Evolutionary conservation across 257 asterid genomes (phyloP), one percentile per base, ranked within the genome.

Genomic region (Salvia splendens): DNA sequence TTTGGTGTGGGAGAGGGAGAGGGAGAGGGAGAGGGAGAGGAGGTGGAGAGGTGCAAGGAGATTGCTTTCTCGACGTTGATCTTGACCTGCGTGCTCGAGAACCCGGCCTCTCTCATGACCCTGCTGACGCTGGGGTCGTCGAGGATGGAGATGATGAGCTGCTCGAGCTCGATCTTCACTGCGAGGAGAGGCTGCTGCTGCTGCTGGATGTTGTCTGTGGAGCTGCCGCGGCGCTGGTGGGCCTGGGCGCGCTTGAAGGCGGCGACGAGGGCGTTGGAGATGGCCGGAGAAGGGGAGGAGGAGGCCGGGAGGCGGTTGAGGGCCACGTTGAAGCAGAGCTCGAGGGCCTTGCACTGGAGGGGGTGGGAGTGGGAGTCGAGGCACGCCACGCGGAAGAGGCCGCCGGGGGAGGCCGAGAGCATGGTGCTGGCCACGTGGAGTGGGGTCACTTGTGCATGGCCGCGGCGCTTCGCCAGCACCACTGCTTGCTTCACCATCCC

Each of bases 241-340:
- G 98, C 94, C 65, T 91, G 98, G 11, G 98, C 98, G n/a, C 98
- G 75, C 73, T 92, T 92, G 80, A 92, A 92, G 48, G 98, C 96
- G 1, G 96, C 98, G 2, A 85, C 95, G 4, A 92, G 95, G 0
- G 96, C 96, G 77, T 92, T 87, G 63, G 98, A 89, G 64, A 89
- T 82, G 28, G 95, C 69, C 0, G 95, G 96, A 64, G 72, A 79
- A 40, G 49, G 67, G 5, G 89, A 58, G 15, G 89, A 71, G 16
- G 93, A 61, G 6, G 88, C 84, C 0, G 98, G 96, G 16, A 92
- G 88, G 54, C 98, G 87, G 64, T 92, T 89, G 36, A 92, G 95
- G 0, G 96, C 96, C 15, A 92, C 96, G 75, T 86, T 89, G 91
- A 92, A 89, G 78, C 98, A 89, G 56, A 92, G 98, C 82, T 92